phyloP scores from a whole-genome alignment of 2,329 filamentous ascomycete genomes.

The Emergomyces pasteurianus region DNA sequence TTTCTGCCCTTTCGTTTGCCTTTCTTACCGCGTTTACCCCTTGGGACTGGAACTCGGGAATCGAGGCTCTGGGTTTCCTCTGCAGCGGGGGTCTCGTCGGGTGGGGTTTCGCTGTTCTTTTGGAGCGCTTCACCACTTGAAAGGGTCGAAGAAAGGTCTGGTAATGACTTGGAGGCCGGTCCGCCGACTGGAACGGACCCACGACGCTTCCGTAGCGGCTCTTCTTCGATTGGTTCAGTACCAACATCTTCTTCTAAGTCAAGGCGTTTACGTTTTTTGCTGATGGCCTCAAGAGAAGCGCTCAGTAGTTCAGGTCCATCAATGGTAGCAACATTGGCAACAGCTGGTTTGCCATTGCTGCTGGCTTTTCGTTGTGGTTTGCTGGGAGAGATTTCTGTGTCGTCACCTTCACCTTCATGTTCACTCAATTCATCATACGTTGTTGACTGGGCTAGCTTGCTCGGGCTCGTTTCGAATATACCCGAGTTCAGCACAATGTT shows the following conservation, averaged over 20 bases:
- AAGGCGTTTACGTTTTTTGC: slow-evolving; percentile 32
- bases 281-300: slow-evolving; percentile 16
- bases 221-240: slow-evolving; percentile 26
- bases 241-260: slow-evolving; percentile 25
- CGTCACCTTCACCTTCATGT: slow-evolving; percentile 42
- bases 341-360: slow-evolving; percentile 18
- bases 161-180: neutral
- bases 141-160: neutral
- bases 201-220: slow-evolving; percentile 30
- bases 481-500: slow-evolving; percentile 50
- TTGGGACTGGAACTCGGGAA: slow-evolving; percentile 18
- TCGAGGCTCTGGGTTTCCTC: slow-evolving; percentile 24
- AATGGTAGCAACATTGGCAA: slow-evolving; percentile 13
- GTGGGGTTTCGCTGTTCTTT: slow-evolving; percentile 2
- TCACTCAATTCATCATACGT: slow-evolving; percentile 37
- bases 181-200: slow-evolving; percentile 15
- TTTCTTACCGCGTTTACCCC: slow-evolving; percentile 33
- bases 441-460: slow-evolving; percentile 57
- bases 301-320: slow-evolving; percentile 19
- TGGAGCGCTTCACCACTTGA: neutral
- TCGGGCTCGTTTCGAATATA: slow-evolving; percentile 57
- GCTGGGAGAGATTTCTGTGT: slow-evolving; percentile 28
- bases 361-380: slow-evolving; percentile 25
- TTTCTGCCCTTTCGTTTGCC: slow-evolving; percentile 36
- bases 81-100: slow-evolving; percentile 19